Conservation (phyloP, 306 rosid genomes). For the Inga leiocalycina region DNA sequence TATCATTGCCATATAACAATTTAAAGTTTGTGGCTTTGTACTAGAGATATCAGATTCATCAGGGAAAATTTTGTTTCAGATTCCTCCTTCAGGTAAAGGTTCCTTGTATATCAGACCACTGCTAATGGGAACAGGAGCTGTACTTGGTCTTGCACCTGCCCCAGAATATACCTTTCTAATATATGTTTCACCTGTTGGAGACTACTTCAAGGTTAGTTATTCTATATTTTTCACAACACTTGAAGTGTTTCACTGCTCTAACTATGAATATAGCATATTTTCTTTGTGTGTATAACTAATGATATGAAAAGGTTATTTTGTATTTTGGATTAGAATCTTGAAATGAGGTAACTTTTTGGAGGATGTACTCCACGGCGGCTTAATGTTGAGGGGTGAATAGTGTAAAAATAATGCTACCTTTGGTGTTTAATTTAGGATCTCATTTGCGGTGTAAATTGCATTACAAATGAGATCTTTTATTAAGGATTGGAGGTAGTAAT, state of each 20-base stretch:
- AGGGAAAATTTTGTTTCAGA: conserved; percentile 54
- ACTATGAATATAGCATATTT: neutral
- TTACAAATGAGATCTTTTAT: no score
- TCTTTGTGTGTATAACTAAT: neutral
- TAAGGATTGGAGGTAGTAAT: no score
- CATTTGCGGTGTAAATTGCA: no score
- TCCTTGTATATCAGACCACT: conserved; percentile 91
- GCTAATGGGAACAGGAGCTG: conserved; percentile 93
- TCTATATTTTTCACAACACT: neutral
- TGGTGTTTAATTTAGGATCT: no score
- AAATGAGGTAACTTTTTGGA: conserved; percentile 18
- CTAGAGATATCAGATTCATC: conserved; percentile 6
- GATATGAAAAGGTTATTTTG: neutral
- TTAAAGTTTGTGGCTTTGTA: conserved; percentile 11
- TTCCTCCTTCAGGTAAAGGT: conserved; percentile 93
- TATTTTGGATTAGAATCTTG: conserved; percentile 9
- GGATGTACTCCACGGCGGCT: neutral
- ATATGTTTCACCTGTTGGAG: conserved; percentile 96
- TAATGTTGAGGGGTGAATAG: conserved; percentile 2
- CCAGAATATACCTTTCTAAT: conserved; percentile 94
- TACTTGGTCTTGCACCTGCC: conserved; percentile 96
- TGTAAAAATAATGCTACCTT: neutral
- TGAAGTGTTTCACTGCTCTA: neutral
- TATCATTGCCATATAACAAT: conserved; percentile 11
- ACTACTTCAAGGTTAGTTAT: conserved; percentile 86